Base-by-base conservation (phyloP, 2,329 filamentous ascomycete genomes). In the Dactylellina leptospora region DNA sequence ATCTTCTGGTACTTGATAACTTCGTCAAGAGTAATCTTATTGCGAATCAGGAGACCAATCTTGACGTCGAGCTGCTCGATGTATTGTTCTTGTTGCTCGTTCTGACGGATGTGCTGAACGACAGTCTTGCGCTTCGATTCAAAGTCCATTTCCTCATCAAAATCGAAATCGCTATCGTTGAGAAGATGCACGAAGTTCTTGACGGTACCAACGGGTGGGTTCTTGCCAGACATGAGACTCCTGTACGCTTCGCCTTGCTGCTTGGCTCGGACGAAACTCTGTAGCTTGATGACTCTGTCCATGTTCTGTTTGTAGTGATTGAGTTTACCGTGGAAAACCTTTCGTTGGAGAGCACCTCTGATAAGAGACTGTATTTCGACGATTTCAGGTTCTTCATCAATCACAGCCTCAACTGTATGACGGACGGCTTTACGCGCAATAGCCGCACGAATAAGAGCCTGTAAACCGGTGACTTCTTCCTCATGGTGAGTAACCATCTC, bases 41-140 rank as follows among this genome's bases (percentile, higher is more conserved):
- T 99, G 85, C 97, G 97, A 77, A 99, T 95, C 16, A 99, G 85
- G 2, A 99, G 85, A 0, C 95, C 95, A 79, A 99, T 99, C 82
- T 99, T 99, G 83, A 99, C 96, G 78, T 99, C 96, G 33, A 99
- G 86, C 79, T 99, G 95, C 77, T 96, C 93, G 76, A 99, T 96
- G 78, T 99, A 99, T 79, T 97, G 92, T 81, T 99, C 95, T 38
- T 96, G 87, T 83, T 96, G 88, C 81, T 99, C 95, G 78, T 99
- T 99, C 77, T 97, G 93, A 50, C 93, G 89, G 8, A 99, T 95
- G 78, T 97, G 93, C 78, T 97, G 93, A 4, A 99, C 93, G 13
- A 99, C 95, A 2, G 91, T 96, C 83, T 97, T 97, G 58, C 96
- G 87, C 78, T 97, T 83, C 50, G 93, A 87, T 80, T 99, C 95